Evolutionary conservation across 306 rosid species (phyloP), one percentile per base, ranked within the genome.

Genomic region (Ormosia semicastrata): DNA sequence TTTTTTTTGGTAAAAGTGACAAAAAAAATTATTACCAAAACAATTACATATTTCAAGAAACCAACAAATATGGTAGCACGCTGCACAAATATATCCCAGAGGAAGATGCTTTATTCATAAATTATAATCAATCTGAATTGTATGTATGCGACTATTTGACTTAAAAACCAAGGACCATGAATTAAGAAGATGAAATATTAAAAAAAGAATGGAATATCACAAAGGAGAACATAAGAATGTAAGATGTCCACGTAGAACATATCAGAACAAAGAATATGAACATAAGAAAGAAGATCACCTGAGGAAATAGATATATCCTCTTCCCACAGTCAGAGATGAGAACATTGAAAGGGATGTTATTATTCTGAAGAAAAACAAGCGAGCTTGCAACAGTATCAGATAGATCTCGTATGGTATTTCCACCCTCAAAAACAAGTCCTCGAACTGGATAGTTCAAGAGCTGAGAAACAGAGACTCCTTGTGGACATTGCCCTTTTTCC

Each of bases 391-490:
- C 94, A 1, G 87, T 34, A 66, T 87, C 64, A 4, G 97, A 88
- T 57, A 92, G 71, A 53, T 87, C 86, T 37, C 83, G 75, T 39
- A 87, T 36, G 58, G 78, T 71, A 30, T 83, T 71, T 65, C 93
- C 97, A 6, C 97, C 97, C 70, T 92, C 94, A 13, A 89, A 89
- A 33, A 92, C 85, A 12, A 92, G 83, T 37, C 92, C 97, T 85
- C 91, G 75, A 10, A 92, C 97, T 0, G 94, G 97, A 86, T 89
- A 90, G 63, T 85, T 82, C 75, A 83, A 59, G 18, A 92, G 88
- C 82, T 85, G 77, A 33, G 91, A 89, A 24, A 92, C 65, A 49
- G 30, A 75, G 43, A 92, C 87, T 32, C 88, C 97, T 63, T 66
- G 69, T 36, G 79, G 54, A 5, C 9, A 1, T 37, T 64, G 59